Evolutionary conservation across 441 rosid species (phyloP), one percentile per base, ranked within the genome.

Genomic region (Bruguiera hainesii): DNA sequence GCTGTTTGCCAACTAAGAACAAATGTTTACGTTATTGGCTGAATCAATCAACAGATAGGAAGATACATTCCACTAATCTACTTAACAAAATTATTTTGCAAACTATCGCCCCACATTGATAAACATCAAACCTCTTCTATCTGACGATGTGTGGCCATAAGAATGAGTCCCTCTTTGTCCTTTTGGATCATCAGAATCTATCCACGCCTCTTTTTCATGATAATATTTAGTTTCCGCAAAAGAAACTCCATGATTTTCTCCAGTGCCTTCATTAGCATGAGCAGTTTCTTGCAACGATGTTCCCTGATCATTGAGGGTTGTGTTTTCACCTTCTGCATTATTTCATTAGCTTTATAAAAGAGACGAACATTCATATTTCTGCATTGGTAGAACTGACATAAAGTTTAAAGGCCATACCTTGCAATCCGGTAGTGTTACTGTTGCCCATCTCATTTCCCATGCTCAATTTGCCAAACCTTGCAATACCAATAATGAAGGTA

Each of bases 391-490:
- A 61, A 21, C 23, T 11, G 5, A 50, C 23, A 20, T 10, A 23
- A 1, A 42, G 33, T 33, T 25, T 1, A 26, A 39, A 62, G 28
- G 6, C 10, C 61, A 62, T 64, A 86, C 96, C 85, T 72, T 67
- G 80, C 70, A 84, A 75, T 23, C 80, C 84, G 6, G 90, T 79
- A 35, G 93, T 79, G 80, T 84, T 89, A 73, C 69, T 89, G 86
- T 91, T 91, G 46, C 97, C 96, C 97, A 89, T 89, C 81, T 91
- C 90, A 81, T 82, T 81, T 66, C 85, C 87, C 90, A 83, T 77
- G 63, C 42, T 81, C 78, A 84, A 35, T 50, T 57, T 69, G 60
- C 66, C 35, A 56, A 68, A 67, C 64, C 83, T 87, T 84, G 77
- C 77, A 71, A 78, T 78, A 82, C 75, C 76, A 80, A 80, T 69